Evolutionary conservation across 2,329 filamentous ascomycete genomes (phyloP).

Genomic region (Cadophora sp.): DNA sequence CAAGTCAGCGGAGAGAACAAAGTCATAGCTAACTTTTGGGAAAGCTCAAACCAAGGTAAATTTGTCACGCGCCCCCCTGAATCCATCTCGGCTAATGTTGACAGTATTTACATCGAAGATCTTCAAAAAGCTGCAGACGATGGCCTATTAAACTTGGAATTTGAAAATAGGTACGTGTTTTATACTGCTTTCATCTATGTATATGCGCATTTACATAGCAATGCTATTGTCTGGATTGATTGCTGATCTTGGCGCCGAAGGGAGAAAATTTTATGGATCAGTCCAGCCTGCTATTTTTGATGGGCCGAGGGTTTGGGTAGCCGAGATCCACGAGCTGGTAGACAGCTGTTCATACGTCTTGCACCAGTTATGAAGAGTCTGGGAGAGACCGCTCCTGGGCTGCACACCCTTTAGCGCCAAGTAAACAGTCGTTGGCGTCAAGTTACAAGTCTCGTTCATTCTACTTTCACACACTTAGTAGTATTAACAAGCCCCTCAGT

Average conservation of each 20-base stretch:
- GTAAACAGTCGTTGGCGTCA: background rate
- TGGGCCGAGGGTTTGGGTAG: conserved; percentile 23
- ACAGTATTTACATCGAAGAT: conserved; percentile 29
- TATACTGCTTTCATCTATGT: conserved; percentile 30
- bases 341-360: conserved; percentile 26
- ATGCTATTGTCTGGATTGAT: background rate
- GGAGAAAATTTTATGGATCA: conserved; percentile 26
- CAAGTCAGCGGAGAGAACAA: background rate
- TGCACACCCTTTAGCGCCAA: background rate
- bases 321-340: conserved; percentile 16
- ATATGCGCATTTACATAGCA: conserved; percentile 17
- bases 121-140: conserved; percentile 20
- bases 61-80: background rate
- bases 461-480: no score
- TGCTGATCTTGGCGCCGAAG: background rate
- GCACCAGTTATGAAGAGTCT: conserved; percentile 28
- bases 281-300: conserved; percentile 32
- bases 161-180: conserved; percentile 24
- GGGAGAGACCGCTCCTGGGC: conserved; percentile 19
- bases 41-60: conserved; percentile 24
- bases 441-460: no score
- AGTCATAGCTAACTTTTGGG: background rate
- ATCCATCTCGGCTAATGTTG: conserved; percentile 8
- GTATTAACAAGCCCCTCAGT: no score
- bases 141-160: conserved; percentile 24